Percentiles rank a stretch among this genome's conserved stretches.
Evolutionary conservation across 768 basidiomycete species (phyloP).

Genomic region (Mycena leptocephala): DNA sequence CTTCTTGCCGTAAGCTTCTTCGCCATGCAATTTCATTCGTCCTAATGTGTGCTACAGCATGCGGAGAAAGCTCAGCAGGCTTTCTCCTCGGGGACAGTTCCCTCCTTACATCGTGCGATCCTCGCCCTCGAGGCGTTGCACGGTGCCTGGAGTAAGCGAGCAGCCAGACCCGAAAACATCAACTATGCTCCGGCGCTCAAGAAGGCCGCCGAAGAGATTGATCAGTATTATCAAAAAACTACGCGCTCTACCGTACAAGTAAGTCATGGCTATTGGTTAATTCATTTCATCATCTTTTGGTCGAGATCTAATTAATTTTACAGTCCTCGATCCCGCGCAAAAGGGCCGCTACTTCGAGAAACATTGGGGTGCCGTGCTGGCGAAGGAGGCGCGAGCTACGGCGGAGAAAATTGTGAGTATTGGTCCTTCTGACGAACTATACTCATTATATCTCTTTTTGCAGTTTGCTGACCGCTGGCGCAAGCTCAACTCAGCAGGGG

Average conservation of each 20-base stretch:
- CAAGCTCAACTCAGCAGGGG: not conserved
- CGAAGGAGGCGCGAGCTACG: not conserved
- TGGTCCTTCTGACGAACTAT: no score
- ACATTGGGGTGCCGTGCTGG: not conserved
- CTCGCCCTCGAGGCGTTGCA: no score
- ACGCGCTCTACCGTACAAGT: not conserved
- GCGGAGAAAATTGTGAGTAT: not conserved
- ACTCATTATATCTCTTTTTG: not conserved
- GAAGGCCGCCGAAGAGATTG: conserved; percentile 45
- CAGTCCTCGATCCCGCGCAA: not conserved
- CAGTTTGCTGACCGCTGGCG: not conserved
- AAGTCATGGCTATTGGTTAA: not conserved
- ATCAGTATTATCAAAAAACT: conserved; percentile 37
- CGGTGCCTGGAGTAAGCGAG: no score
- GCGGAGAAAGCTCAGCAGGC: no score
- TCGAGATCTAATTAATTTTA: no score
- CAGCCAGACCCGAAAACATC: no score
- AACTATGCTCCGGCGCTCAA: no score
- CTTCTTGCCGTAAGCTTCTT: no score
- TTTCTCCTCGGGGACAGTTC: no score
- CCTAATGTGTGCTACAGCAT: no score
- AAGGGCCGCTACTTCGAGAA: not conserved
- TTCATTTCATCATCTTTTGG: not conserved
- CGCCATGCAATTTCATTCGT: no score
- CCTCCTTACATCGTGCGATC: no score